These are phyloP conservation scores for Cercophora samala DNA, from an alignment of 495 filamentous ascomycete species.

Conservation along the genomic window DNA sequence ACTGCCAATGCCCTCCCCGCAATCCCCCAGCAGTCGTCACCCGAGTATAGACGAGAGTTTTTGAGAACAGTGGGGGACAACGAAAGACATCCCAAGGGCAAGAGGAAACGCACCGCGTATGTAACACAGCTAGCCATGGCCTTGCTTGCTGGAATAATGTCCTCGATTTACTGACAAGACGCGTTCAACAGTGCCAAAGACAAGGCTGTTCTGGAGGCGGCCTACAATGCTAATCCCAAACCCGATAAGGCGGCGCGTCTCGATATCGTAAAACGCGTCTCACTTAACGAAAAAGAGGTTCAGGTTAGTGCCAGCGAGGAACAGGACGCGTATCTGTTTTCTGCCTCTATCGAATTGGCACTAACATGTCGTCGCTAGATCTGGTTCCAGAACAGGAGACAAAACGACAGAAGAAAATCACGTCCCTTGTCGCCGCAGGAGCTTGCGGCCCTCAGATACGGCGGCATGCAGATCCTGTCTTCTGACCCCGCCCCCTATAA, in stretches of 20 bases:
- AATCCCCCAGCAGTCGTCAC: constrained; percentile 10
- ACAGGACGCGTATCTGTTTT: constrained; percentile 18
- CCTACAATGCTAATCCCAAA: constrained; percentile 81
- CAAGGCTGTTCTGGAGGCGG: constrained; percentile 83
- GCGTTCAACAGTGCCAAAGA: constrained; percentile 66
- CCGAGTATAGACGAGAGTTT: constrained; percentile 7
- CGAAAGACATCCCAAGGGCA: constrained; percentile 46
- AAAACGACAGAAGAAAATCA: constrained; percentile 88
- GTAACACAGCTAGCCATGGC: constrained; percentile 27
- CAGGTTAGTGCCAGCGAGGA: constrained; percentile 63
- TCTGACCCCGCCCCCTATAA: constrained; percentile 43
- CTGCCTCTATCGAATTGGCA: constrained; percentile 3
- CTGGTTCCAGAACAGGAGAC: constrained; percentile 98
- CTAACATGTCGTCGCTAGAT: constrained; percentile 56
- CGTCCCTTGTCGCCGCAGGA: constrained; percentile 82
- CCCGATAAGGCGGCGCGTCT: constrained; percentile 87
- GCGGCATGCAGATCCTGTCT: constrained; percentile 51
- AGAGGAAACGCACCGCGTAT: constrained; percentile 56
- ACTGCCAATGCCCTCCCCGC: constrained; percentile 11
- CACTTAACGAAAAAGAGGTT: constrained; percentile 94
- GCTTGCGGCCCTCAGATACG: constrained; percentile 59
- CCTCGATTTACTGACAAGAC: constrained; percentile 16
- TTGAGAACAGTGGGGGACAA: constrained; percentile 12
- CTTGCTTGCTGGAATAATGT: not conserved
- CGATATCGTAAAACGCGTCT: constrained; percentile 78